Conservation (phyloP, 2,329 filamentous ascomycete genomes). For the Drechslerella stenobrocha region DNA sequence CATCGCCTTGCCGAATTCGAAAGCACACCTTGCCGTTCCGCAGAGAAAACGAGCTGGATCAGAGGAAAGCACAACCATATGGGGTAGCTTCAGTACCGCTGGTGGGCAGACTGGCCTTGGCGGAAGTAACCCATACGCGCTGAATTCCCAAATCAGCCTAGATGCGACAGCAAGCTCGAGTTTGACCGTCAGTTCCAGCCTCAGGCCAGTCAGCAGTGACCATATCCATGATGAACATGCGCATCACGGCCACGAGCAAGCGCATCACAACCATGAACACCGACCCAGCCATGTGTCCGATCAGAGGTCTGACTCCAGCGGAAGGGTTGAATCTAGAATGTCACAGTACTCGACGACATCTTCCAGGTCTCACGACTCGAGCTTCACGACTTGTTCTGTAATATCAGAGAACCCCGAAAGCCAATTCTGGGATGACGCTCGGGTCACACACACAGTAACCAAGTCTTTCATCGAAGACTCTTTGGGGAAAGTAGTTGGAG, state of each 20-base stretch:
- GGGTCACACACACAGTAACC: slow-evolving; percentile 32
- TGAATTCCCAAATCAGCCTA: neutral
- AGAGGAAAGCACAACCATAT: slow-evolving; percentile 32
- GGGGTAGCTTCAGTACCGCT: slow-evolving; percentile 19
- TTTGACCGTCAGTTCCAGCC: slow-evolving; percentile 23
- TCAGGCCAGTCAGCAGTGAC: slow-evolving; percentile 9
- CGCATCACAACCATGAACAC: neutral
- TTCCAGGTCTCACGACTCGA: slow-evolving; percentile 25
- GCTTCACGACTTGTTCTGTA: slow-evolving; percentile 18
- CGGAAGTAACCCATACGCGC: slow-evolving; percentile 26
- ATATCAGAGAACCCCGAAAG: slow-evolving; percentile 29
- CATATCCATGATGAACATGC: neutral
- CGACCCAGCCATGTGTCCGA: slow-evolving; percentile 34
- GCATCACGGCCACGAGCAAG: slow-evolving; percentile 1
- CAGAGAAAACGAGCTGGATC: slow-evolving; percentile 25
- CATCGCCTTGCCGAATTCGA: slow-evolving; percentile 42
- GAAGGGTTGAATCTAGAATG: slow-evolving; percentile 30
- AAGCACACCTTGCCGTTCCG: slow-evolving; percentile 26
- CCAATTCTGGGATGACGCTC: slow-evolving; percentile 40
- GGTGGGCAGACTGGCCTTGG: neutral
- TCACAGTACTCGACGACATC: slow-evolving; percentile 35
- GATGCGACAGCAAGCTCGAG: slow-evolving; percentile 21
- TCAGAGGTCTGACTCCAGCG: slow-evolving; percentile 7
- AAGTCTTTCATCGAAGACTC: slow-evolving; percentile 38
- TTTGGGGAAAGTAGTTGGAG: slow-evolving; percentile 17